These are phyloP conservation scores for Russula abietina DNA, from an alignment of 768 basidiomycete genomes.

Conservation along the genomic window DNA sequence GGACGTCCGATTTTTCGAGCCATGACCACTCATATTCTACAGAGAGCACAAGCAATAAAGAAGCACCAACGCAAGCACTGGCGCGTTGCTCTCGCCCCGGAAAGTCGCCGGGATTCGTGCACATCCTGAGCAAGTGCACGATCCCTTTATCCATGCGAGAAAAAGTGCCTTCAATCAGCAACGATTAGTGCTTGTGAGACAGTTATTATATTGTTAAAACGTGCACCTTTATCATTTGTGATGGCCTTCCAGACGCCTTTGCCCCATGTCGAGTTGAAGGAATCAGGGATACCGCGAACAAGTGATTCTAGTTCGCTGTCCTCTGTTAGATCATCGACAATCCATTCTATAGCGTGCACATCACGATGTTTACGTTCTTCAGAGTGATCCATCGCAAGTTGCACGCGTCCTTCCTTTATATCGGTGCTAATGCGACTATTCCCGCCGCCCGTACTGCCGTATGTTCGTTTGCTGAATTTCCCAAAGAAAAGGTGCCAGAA, in stretches of 20 bases:
- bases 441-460: background rate
- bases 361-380: background rate
- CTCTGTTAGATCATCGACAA: constrained; percentile 9
- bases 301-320: constrained; percentile 10
- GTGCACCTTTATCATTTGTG: background rate
- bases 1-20: background rate
- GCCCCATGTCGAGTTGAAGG: constrained; percentile 4
- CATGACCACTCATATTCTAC: background rate
- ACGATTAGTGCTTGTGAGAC: background rate
- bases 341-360: constrained; percentile 7
- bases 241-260: constrained; percentile 4
- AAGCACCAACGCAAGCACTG: background rate
- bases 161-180: background rate
- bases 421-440: background rate
- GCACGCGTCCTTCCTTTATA: constrained; percentile 12
- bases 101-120: background rate
- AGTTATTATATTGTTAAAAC: background rate
- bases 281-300: constrained; percentile 6
- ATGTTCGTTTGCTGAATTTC: background rate
- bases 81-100: background rate
- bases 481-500: constrained; percentile 14
- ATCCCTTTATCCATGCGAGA: background rate
- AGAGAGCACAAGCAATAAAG: background rate
- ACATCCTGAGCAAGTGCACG: background rate
- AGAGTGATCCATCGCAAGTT: constrained; percentile 12